phyloP scores from a whole-genome alignment of 2,329 filamentous ascomycete species.

The Dactylellina sp. region DNA sequence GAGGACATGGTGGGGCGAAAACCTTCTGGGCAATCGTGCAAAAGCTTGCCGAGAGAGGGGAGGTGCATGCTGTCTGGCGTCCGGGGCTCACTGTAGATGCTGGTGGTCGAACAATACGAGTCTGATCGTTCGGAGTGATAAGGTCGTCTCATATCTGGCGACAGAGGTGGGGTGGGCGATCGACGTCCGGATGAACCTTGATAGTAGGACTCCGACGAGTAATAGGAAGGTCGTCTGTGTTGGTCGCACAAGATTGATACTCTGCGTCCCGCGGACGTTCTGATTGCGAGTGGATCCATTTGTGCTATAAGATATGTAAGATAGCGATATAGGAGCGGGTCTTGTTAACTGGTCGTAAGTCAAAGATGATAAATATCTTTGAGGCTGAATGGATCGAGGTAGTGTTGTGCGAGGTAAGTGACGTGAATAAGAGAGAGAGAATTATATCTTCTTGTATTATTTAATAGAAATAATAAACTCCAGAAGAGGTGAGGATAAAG shows the following conservation, averaged over 20 bases:
- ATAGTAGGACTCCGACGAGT: constrained; percentile 56
- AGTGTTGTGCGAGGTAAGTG: not conserved
- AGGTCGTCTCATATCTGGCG: constrained; percentile 58
- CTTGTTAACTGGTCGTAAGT: not conserved
- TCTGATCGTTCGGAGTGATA: constrained; percentile 58
- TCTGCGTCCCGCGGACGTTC: constrained; percentile 60
- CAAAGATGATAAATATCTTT: not conserved
- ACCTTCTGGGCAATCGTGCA: constrained; percentile 56
- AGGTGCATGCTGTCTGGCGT: constrained; percentile 60
- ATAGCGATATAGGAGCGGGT: not conserved
- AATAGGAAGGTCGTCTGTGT: constrained; percentile 16
- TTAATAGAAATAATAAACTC: constrained; percentile 14
- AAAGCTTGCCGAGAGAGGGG: constrained; percentile 59
- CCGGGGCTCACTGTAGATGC: constrained; percentile 57
- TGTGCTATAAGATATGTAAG: constrained; percentile 6
- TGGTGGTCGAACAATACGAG: constrained; percentile 58
- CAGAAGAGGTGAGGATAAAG: constrained; percentile 26
- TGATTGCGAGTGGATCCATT: constrained; percentile 60
- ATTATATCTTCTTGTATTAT: not conserved
- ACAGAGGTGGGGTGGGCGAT: constrained; percentile 60
- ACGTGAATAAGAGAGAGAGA: constrained; percentile 17
- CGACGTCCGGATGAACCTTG: constrained; percentile 56
- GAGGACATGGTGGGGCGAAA: constrained; percentile 57
- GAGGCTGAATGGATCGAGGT: not conserved
- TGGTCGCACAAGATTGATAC: constrained; percentile 60